Base-by-base conservation (phyloP, 2,329 filamentous ascomycete species). In the Ophiostoma fasciatum region DNA sequence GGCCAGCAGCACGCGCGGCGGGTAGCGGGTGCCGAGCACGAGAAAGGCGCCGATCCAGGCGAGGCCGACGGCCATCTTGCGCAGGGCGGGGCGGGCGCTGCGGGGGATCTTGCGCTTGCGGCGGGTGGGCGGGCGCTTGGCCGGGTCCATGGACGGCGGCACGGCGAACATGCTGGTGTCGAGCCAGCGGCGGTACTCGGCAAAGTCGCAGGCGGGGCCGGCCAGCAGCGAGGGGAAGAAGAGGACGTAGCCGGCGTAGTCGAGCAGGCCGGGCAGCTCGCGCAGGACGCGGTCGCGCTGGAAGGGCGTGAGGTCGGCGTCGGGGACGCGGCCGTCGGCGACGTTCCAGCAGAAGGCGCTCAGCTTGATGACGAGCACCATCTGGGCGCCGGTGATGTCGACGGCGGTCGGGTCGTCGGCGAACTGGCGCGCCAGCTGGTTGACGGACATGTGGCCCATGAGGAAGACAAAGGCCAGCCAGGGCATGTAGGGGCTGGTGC, bases 351-450 rank as follows among this genome's bases (percentile, higher is more conserved):
- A 93, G 53, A 98, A 98, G 5, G 88, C 82, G 17, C 78, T 84
- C 25, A 98, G 73, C 58, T 98, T 98, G 84, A 98, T 98, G 44
- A 96, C 78, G 48, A 96, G 61, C 23, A 98, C 90, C 90, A 98
- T 98, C 57, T 98, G 90, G 1, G 88, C 85, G 28, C 81, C 87
- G 1, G 88, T 94, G 47, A 98, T 87, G 54, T 98, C 90, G 40
- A 94, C 66, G 2, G 62, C 58, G 27, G 71, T 66, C 0, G 82
- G 72, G 42, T 74, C 67, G 47, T 80, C 66, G 27, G 69, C 61
- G 27, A 76, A 71, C 56, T 93, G 84, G 27, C 92, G 81, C 39
- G 73, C 63, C 43, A 98, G 78, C 56, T 98, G 90, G 54, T 75
- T 93, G 49, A 88, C 56, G 31, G 87, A 88, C 79, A 96, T 82